These are phyloP conservation scores for Dentipellis fragilis DNA, from an alignment of 768 basidiomycete genomes.

Conservation along the genomic window DNA sequence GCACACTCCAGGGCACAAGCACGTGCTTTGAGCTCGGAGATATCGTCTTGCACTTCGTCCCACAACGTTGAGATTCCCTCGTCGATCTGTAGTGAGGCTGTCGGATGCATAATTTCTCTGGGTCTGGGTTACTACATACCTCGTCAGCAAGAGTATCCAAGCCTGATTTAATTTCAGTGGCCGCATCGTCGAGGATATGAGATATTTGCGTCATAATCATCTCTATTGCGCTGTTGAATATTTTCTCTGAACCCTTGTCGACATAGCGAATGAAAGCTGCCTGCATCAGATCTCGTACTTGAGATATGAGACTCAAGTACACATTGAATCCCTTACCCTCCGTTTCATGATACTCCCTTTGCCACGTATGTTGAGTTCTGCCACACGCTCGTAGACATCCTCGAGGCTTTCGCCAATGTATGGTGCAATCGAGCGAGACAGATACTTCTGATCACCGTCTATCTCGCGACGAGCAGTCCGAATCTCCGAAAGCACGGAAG, in stretches of 20 bases:
- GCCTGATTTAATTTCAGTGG: background rate
- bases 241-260: background rate
- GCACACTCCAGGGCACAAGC: background rate
- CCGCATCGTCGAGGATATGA: background rate
- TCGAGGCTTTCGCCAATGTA: background rate
- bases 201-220: background rate
- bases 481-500: background rate
- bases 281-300: background rate
- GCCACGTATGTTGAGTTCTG: background rate
- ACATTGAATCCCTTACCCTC: background rate
- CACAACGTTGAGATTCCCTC: background rate
- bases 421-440: background rate
- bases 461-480: background rate
- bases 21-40: background rate
- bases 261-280: background rate
- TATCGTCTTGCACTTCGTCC: background rate
- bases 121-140: no score
- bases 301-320: background rate
- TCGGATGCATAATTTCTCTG: no score
- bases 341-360: background rate
- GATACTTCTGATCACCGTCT: background rate
- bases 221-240: background rate
- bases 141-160: no score
- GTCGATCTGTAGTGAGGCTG: background rate
- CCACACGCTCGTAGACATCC: background rate